These are phyloP conservation scores for Lichtheimia ramosa DNA, from an alignment of 371 early-diverging fungal species.

Conservation along the genomic window DNA sequence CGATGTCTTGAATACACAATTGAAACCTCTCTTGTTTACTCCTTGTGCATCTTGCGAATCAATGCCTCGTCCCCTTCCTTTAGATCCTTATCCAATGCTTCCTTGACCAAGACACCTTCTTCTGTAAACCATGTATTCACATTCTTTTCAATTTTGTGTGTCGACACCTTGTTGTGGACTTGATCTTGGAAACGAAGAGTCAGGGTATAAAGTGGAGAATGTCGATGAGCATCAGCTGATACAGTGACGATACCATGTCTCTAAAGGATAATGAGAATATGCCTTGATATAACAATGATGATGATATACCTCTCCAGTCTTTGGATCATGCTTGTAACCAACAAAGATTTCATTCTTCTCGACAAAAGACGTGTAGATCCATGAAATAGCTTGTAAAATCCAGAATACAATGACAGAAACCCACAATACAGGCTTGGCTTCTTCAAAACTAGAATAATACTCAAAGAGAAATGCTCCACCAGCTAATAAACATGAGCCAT, in stretches of 20 bases:
- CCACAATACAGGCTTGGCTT: slow-evolving; percentile 25
- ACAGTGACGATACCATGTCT: slow-evolving; percentile 21
- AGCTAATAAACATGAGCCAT: slow-evolving; percentile 40
- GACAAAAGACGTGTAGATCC: slow-evolving; percentile 25
- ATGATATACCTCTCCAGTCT: slow-evolving; percentile 24
- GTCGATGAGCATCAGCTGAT: slow-evolving; percentile 21
- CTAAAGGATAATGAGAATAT: slow-evolving; percentile 8
- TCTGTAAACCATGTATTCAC: slow-evolving; percentile 38
- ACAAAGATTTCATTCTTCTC: slow-evolving; percentile 41
- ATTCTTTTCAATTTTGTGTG: slow-evolving; percentile 17
- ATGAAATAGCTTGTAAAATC: slow-evolving; percentile 24
- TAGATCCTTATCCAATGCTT: slow-evolving; percentile 29
- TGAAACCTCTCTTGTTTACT: slow-evolving; percentile 5
- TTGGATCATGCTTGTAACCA: slow-evolving; percentile 24
- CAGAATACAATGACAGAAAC: slow-evolving; percentile 35
- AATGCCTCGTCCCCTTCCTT: slow-evolving; percentile 11
- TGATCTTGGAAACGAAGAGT: slow-evolving; percentile 21
- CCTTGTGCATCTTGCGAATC: slow-evolving; percentile 21
- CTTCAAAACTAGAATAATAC: slow-evolving; percentile 36
- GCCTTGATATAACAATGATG: not conserved
- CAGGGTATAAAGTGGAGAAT: slow-evolving; percentile 28
- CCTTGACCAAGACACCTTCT: slow-evolving; percentile 23
- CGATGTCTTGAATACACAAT: no score
- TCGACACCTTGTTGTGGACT: slow-evolving; percentile 10
- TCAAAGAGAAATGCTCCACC: slow-evolving; percentile 37